Percentiles rank a stretch among this genome's conserved stretches.
phyloP scores from a whole-genome alignment of 371 early-diverging fungal species.

The Globomyces sp. region DNA sequence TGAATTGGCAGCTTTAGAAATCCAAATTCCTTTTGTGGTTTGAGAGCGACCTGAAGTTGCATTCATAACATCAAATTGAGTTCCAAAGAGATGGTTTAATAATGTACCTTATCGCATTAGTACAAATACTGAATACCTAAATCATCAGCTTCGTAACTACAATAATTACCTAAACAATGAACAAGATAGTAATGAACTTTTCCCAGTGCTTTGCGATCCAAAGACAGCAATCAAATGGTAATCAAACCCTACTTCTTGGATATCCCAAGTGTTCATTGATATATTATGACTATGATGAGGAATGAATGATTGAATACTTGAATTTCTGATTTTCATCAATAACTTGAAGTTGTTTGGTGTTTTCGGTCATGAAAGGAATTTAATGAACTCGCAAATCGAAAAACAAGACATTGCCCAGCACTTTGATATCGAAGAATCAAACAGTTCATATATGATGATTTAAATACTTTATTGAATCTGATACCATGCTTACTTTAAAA shows the following conservation, averaged over 20 bases:
- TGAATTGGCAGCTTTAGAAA: constrained; percentile 72
- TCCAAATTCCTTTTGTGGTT: constrained; percentile 97
- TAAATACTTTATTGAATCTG: too few species aligned
- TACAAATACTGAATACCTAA: too few species aligned
- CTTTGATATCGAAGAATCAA: too few species aligned
- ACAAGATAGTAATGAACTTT: constrained; percentile 62
- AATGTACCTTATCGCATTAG: constrained; percentile 72
- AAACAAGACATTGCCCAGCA: too few species aligned
- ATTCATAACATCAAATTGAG: constrained; percentile 91
- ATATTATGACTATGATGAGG: not conserved
- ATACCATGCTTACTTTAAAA: too few species aligned
- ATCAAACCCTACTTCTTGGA: constrained; percentile 85
- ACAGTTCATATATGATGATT: too few species aligned
- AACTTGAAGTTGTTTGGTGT: not conserved
- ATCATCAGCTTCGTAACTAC: not conserved
- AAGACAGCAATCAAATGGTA: constrained; percentile 97
- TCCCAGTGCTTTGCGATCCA: constrained; percentile 98
- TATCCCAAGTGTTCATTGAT: constrained; percentile 66
- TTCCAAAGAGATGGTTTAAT: constrained; percentile 91
- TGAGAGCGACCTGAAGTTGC: constrained; percentile 83
- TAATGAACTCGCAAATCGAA: not conserved
- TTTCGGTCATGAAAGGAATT: not conserved
- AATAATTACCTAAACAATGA: not conserved
- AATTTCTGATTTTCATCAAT: constrained; percentile 8
- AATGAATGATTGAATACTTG: not conserved